These are phyloP conservation scores for Pleurotus sapidus DNA, from an alignment of 768 basidiomycete genomes.

Conservation along the genomic window DNA sequence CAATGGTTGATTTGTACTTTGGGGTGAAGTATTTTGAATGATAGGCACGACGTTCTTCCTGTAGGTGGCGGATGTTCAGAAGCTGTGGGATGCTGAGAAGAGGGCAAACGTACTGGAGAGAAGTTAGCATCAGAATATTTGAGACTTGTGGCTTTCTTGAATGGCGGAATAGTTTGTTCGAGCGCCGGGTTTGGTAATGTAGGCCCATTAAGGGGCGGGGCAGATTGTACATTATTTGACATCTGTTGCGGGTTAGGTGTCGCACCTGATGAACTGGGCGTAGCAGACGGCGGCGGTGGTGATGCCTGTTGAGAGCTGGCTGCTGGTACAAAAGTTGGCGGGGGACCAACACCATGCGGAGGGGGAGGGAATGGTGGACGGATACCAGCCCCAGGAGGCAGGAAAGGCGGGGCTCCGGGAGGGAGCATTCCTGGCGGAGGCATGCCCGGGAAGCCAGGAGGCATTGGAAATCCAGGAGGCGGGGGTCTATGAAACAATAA, in stretches of 20 bases:
- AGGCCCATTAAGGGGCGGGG: constrained; percentile 15
- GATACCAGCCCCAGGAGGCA: constrained; percentile 13
- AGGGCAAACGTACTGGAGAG: constrained; percentile 56
- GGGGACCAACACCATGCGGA: constrained; percentile 14
- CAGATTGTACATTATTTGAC: constrained; percentile 11
- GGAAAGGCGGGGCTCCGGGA: constrained; percentile 26
- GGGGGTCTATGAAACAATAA: constrained; percentile 30
- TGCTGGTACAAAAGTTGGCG: constrained; percentile 17
- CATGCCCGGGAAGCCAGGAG: constrained; percentile 40
- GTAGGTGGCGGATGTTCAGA: constrained; percentile 6
- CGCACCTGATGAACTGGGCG: background rate
- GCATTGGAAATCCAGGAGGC: constrained; percentile 53
- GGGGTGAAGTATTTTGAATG: constrained; percentile 59
- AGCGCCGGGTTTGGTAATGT: constrained; percentile 54
- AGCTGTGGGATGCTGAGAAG: background rate
- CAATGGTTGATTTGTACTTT: constrained; percentile 34
- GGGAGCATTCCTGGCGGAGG: constrained; percentile 33
- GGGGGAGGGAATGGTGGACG: constrained; percentile 17
- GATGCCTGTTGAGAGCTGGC: background rate
- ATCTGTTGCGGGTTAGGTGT: constrained; percentile 14
- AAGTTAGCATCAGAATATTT: constrained; percentile 79
- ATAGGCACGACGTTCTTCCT: constrained; percentile 80
- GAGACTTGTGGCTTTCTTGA: constrained; percentile 74
- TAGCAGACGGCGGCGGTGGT: constrained; percentile 5
- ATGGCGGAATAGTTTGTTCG: constrained; percentile 64